Percentiles rank a stretch among this genome's conserved stretches.
Conservation (phyloP, 1,139 yeast species). For the Yamadazyma atmosphaerica region DNA sequence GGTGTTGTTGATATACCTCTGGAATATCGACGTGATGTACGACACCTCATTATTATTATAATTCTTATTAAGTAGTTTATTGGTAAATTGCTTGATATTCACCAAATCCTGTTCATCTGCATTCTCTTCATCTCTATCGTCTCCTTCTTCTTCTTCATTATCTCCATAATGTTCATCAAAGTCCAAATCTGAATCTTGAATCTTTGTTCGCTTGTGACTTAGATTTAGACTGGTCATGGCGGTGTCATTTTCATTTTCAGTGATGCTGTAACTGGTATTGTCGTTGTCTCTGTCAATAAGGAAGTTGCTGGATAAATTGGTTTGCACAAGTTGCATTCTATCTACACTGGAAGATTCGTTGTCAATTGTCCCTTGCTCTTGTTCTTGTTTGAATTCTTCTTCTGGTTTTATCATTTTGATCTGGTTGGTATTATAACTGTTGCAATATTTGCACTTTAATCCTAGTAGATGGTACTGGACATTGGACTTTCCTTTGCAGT, state of each 20-base stretch:
- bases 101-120: constrained; percentile 24
- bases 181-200: constrained; percentile 20
- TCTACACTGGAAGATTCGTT: constrained; percentile 21
- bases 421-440: constrained; percentile 83
- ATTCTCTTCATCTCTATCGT: constrained; percentile 19
- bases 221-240: constrained; percentile 15
- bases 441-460: constrained; percentile 81
- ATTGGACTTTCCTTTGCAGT: constrained; percentile 81
- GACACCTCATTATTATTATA: constrained; percentile 23
- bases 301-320: constrained; percentile 41
- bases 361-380: constrained; percentile 6
- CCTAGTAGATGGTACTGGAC: constrained; percentile 84
- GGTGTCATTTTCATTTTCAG: constrained; percentile 13
- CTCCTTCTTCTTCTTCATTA: constrained; percentile 15
- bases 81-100: constrained; percentile 30
- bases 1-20: constrained; percentile 39
- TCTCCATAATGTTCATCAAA: constrained; percentile 15
- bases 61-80: constrained; percentile 18
- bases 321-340: constrained; percentile 28
- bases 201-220: constrained; percentile 17
- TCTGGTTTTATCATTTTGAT: constrained; percentile 60
- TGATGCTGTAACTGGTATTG: constrained; percentile 13
- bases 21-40: constrained; percentile 39
- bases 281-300: constrained; percentile 32
- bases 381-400: constrained; percentile 38